Evolutionary conservation across 306 rosid genomes (phyloP).

Genomic region (Aeschynomene evenia): DNA sequence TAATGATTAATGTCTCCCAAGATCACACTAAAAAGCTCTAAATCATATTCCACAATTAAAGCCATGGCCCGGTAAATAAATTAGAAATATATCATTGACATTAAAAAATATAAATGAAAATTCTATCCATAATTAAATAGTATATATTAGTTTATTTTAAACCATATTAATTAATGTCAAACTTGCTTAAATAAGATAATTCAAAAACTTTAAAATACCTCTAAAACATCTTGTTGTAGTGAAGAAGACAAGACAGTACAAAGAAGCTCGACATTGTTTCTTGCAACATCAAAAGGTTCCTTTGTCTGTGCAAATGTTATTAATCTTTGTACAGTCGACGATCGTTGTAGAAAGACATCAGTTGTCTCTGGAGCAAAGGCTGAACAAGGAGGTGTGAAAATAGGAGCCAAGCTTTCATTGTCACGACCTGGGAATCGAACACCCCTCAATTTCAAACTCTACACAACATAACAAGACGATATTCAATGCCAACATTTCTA

Average conservation of each 20-base stretch:
- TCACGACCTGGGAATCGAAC: constrained; percentile 82
- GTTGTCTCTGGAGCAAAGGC: constrained; percentile 44
- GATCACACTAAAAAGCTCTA: background rate
- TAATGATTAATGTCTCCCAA: background rate
- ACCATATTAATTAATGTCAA: background rate
- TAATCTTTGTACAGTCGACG: constrained; percentile 42
- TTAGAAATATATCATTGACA: background rate
- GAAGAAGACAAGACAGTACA: constrained; percentile 72
- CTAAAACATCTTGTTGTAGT: constrained; percentile 50
- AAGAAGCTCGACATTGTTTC: constrained; percentile 78
- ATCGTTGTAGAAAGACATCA: constrained; percentile 40
- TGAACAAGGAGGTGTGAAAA: constrained; percentile 65
- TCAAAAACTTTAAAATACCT: constrained; percentile 46
- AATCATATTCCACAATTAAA: background rate
- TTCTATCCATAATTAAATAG: background rate
- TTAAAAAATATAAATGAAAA: background rate
- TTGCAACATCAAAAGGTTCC: constrained; percentile 87
- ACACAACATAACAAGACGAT: constrained; percentile 29
- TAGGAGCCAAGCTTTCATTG: constrained; percentile 80
- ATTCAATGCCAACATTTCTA: background rate
- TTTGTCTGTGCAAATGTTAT: constrained; percentile 56
- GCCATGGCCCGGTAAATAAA: background rate
- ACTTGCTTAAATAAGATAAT: background rate
- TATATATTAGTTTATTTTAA: background rate
- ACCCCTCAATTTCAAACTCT: constrained; percentile 87